Evolutionary conservation across 345 rosid species (phyloP).

Genomic region (Gossypium arboreum): DNA sequence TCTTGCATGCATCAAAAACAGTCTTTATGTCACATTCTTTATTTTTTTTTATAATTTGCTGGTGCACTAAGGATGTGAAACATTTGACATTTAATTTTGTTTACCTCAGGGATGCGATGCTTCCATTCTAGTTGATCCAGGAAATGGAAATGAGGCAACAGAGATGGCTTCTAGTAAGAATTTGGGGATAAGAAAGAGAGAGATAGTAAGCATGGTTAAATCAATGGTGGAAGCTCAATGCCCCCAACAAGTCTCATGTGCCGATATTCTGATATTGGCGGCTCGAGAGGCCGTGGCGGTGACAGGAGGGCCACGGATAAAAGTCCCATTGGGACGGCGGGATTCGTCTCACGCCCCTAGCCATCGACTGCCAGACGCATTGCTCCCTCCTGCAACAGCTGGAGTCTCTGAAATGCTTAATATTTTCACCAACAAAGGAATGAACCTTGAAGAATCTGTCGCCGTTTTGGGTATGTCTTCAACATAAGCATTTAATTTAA

Average conservation of each 20-base stretch:
- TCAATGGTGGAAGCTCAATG: slow-evolving; percentile 36
- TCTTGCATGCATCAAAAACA: no score
- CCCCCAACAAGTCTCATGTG: slow-evolving; percentile 41
- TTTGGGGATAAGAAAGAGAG: slow-evolving; percentile 43
- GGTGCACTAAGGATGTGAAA: neutral
- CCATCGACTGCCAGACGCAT: slow-evolving; percentile 33
- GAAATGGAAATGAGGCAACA: slow-evolving; percentile 15
- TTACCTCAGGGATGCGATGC: slow-evolving; percentile 43
- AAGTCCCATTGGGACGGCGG: slow-evolving; percentile 37
- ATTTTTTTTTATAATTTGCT: no score
- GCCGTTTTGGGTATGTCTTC: slow-evolving; percentile 39
- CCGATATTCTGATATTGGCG: slow-evolving; percentile 41
- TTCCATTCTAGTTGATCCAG: slow-evolving; percentile 36
- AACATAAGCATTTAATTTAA: neutral
- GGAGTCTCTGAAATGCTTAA: slow-evolving; percentile 33
- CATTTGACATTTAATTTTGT: neutral
- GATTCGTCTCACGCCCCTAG: slow-evolving; percentile 27
- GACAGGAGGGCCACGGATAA: slow-evolving; percentile 33
- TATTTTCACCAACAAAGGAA: slow-evolving; percentile 28
- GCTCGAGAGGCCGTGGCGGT: slow-evolving; percentile 42
- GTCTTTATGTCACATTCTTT: no score
- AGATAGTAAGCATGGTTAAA: slow-evolving; percentile 29
- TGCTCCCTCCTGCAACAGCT: slow-evolving; percentile 37
- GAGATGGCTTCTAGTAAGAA: slow-evolving; percentile 39
- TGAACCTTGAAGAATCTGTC: slow-evolving; percentile 41